A percentile compares a stretch with the other conserved stretches of the same genome.
Conservation (phyloP, 2,329 filamentous ascomycete genomes). For the Scedosporium apiospermum region DNA sequence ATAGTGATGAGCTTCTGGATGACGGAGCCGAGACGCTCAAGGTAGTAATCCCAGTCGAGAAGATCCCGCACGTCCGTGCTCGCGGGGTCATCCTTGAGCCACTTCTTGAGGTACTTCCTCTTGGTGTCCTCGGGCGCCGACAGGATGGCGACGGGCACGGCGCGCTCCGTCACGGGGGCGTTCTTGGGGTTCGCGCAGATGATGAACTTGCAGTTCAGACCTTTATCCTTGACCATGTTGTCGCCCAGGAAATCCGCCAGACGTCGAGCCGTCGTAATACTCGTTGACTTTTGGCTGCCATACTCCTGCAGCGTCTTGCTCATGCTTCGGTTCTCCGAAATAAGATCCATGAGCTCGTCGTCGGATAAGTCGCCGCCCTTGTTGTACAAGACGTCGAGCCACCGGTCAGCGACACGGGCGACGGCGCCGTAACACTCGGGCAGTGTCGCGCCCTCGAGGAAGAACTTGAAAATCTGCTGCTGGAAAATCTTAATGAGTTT, state of each 20-base stretch:
- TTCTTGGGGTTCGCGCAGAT: slow-evolving; percentile 81
- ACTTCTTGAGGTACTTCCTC: slow-evolving; percentile 82
- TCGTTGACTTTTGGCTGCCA: slow-evolving; percentile 88
- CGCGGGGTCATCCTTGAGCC: slow-evolving; percentile 84
- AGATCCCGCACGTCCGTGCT: slow-evolving; percentile 85
- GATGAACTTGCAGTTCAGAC: slow-evolving; percentile 98
- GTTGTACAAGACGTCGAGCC: slow-evolving; percentile 88
- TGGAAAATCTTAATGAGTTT: slow-evolving; percentile 99
- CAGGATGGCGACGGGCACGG: slow-evolving; percentile 93
- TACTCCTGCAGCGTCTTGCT: slow-evolving; percentile 95
- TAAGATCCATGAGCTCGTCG: slow-evolving; percentile 97
- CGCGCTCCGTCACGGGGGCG: slow-evolving; percentile 88
- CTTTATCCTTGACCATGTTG: slow-evolving; percentile 99
- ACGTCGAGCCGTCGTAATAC: slow-evolving; percentile 95
- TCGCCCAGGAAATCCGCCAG: slow-evolving; percentile 93
- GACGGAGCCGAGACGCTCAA: slow-evolving; percentile 89
- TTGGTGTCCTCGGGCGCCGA: slow-evolving; percentile 86
- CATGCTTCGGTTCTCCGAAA: slow-evolving; percentile 99
- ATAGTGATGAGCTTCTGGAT: slow-evolving; percentile 99
- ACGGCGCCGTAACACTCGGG: slow-evolving; percentile 85
- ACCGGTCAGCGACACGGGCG: slow-evolving; percentile 88
- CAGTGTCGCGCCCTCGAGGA: slow-evolving; percentile 81
- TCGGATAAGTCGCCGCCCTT: slow-evolving; percentile 86
- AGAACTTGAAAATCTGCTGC: slow-evolving; percentile 98
- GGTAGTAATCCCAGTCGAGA: slow-evolving; percentile 96